Evolutionary conservation across 371 early-diverging fungal species (phyloP), one percentile per base, ranked within the genome.

Genomic region (Sporodiniella umbellata): DNA sequence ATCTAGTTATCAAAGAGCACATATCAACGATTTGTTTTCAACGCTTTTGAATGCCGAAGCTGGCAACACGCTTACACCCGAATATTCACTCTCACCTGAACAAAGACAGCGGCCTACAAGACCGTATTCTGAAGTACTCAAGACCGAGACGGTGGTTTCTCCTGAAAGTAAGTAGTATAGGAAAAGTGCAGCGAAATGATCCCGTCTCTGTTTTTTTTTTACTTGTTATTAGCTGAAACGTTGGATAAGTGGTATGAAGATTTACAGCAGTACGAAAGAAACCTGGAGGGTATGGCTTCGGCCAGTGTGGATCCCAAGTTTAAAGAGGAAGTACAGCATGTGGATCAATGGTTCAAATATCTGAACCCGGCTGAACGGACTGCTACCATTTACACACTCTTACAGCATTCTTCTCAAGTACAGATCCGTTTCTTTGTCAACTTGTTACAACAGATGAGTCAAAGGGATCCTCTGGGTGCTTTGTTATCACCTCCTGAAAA

Each of bases 321-420:
- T 44, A 68, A 68, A 43, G 69, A 72, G 33, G 98, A 97, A 64
- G 79, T 95, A 39, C 81, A 84, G 23, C 92, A 93, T 38, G 92
- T 97, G 25, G 94, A 96, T 65, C 88, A 94, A 54, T 97, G 98
- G 98, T 95, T 96, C 74, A 74, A 80, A 4, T 92, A 88, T 26
- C 72, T 95, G 40, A 82, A 88, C 2, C 94, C 94, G 54, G 85
- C 93, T 19, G 98, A 97, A 70, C 78, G 94, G 22, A 96, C 95
- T 2, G 87, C 95, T 19, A 87, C 93, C 22, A 78, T 97, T 40
- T 95, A 94, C 64, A 84, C 88, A 22, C 74, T 97, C 31, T 70
- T 95, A 45, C 94, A 94, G 61, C 89, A 94, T 64, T 84, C 91
- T 4, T 89, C 86, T 8, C 92, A 81, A 43, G 89, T 95, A 25